Conservation (phyloP, 2,329 filamentous ascomycete genomes). For the Colletotrichum caudatum region DNA sequence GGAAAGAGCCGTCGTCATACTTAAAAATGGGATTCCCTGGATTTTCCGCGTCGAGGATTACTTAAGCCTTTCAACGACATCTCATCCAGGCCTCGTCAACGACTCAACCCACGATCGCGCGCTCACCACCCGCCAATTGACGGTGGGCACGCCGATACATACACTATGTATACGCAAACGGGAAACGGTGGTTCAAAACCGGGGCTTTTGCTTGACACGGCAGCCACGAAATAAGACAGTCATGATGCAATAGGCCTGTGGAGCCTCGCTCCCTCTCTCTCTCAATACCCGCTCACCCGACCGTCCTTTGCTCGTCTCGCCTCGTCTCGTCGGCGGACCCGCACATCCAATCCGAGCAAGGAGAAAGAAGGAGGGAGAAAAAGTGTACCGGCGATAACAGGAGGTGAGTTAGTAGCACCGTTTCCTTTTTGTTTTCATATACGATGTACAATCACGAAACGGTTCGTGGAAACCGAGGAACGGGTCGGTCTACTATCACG, state of each 20-base stretch:
- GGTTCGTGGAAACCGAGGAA: slow-evolving; percentile 7
- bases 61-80: slow-evolving; percentile 39
- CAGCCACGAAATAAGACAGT: background rate
- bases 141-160: background rate
- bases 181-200: slow-evolving; percentile 6
- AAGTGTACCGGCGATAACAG: background rate
- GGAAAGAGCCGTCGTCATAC: slow-evolving; percentile 27
- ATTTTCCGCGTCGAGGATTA: slow-evolving; percentile 8
- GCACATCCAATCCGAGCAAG: background rate
- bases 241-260: slow-evolving; percentile 12
- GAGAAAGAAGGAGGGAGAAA: background rate
- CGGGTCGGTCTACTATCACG: background rate
- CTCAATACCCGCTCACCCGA: slow-evolving; percentile 4
- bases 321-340: slow-evolving; percentile 10
- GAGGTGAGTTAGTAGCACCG: background rate
- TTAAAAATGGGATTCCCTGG: slow-evolving; percentile 1
- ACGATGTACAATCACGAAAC: slow-evolving; percentile 1
- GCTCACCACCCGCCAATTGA: background rate
- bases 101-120: background rate
- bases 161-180: background rate
- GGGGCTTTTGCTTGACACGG: background rate
- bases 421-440: background rate
- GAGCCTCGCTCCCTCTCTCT: background rate
- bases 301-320: slow-evolving; percentile 1
- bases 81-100: slow-evolving; percentile 2